Evolutionary conservation across 768 basidiomycete species (phyloP), one percentile per base, ranked within the genome.

Genomic region (Pulveroboletus sp.): DNA sequence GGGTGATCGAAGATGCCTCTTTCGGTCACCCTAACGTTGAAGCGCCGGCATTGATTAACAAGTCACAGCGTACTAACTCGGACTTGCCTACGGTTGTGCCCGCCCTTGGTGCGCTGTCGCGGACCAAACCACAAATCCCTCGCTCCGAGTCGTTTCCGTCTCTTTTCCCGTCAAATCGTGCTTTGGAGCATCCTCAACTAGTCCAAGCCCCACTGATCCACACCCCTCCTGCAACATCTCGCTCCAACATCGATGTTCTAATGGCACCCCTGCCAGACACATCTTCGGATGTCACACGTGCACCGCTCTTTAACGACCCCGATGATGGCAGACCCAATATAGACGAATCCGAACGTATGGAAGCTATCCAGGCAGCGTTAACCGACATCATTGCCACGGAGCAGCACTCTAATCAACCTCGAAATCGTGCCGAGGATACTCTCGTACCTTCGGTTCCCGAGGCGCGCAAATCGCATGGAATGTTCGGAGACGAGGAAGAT

Each of bases 301-400:
- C 85, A 0, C 89, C 89, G 8, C 73, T 94, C 19, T 94, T 94
- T 53, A 81, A 86, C 55, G 87, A 90, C 57, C 84, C 87, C 1
- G 85, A 87, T 52, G 87, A 91, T 50, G 63, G 56, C 4, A 63
- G 59, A 49, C 68, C 51, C 51, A 79, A 75, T 50, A 71, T 71
- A 53, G 82, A 80, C 40, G 87, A 95, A 65, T 80, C 87, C 43
- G 78, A 87, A 56, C 77, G 92, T 33, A 97, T 98, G 82, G 92
- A 94, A 59, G 94, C 95, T 3, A 97, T 98, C 17, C 93, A 94
- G 59, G 94, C 94, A 8, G 97, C 97, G 5, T 73, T 99, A 53
- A 94, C 90, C 10, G 91, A 95, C 63, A 97, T 99, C 64, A 94
- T 99, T 60, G 91, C 92, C 3, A 75, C 87, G 34, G 90, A 95